These are phyloP conservation scores for Cadophora sp. DNA, from an alignment of 2,329 filamentous ascomycete genomes.

Conservation along the genomic window DNA sequence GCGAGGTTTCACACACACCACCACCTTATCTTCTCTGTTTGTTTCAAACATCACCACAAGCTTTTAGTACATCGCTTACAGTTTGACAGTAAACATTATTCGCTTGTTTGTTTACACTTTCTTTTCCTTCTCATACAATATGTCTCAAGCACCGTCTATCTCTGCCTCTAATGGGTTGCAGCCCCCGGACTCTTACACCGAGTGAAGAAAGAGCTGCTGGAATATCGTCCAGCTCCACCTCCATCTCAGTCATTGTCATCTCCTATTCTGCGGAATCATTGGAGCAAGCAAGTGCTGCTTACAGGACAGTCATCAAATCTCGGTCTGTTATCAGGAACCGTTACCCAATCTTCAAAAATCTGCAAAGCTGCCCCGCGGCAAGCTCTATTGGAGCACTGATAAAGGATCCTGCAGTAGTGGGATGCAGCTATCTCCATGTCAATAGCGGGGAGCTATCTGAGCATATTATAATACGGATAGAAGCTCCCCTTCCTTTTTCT, in stretches of 20 bases:
- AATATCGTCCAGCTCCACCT: neutral
- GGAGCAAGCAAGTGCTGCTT: neutral
- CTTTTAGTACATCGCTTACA: neutral
- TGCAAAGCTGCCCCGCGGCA: neutral
- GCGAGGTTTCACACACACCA: neutral
- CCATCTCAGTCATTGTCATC: neutral
- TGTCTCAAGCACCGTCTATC: neutral
- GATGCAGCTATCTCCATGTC: slow-evolving; percentile 3
- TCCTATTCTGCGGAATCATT: neutral
- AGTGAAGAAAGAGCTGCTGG: neutral
- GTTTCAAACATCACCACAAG: neutral
- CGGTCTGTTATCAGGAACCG: neutral
- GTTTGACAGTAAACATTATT: neutral
- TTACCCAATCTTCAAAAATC: neutral
- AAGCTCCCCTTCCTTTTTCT: neutral
- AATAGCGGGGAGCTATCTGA: slow-evolving; percentile 1
- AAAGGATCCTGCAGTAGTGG: slow-evolving; percentile 12
- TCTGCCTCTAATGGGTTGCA: neutral
- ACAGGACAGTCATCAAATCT: neutral
- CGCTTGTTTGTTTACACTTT: neutral
- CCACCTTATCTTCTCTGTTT: neutral
- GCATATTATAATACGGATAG: neutral
- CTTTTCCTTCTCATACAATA: neutral
- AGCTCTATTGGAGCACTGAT: slow-evolving; percentile 6
- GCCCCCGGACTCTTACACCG: too few relatives aligned